Conservation (phyloP, 805 yeast species). For the Suhomyces sp. region DNA sequence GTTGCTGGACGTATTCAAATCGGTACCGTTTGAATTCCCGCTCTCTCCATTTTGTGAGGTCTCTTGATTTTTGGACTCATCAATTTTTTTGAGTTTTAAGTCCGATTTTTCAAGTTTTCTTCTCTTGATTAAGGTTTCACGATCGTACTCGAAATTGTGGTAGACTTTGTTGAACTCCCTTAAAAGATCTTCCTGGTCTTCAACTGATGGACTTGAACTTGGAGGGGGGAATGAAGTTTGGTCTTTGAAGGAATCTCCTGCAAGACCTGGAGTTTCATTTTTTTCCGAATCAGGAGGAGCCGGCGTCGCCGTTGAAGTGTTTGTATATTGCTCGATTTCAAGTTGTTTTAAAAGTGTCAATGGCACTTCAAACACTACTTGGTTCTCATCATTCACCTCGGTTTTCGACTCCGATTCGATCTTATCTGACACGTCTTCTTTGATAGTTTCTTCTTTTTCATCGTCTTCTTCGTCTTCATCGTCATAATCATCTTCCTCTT, state of each 20-base stretch:
- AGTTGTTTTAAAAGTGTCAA: conserved; percentile 19
- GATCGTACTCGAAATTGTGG: conserved; percentile 73
- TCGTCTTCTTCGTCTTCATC: conserved; percentile 25
- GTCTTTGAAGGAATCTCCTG: conserved; percentile 1
- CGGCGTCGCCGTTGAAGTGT: background rate
- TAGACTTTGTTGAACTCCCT: conserved; percentile 69
- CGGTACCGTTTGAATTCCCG: conserved; percentile 21
- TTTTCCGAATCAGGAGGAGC: background rate
- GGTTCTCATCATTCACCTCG: conserved; percentile 26
- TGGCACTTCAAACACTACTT: conserved; percentile 34
- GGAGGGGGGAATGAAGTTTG: conserved; percentile 6
- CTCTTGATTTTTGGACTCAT: conserved; percentile 15
- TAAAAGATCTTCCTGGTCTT: conserved; percentile 47
- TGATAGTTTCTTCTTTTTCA: conserved; percentile 16
- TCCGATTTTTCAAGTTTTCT: conserved; percentile 79
- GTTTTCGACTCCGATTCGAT: conserved; percentile 1
- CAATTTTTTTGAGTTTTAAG: conserved; percentile 51
- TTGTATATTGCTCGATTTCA: background rate
- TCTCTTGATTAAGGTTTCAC: conserved; percentile 71
- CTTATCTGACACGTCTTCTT: conserved; percentile 21
- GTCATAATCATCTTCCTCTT: conserved; percentile 36
- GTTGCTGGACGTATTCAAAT: conserved; percentile 46
- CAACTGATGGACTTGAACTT: conserved; percentile 13
- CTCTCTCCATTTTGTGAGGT: conserved; percentile 16
- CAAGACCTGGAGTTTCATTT: background rate